Conservation (phyloP, 139 green algal genomes). For the Chlorella sorokiniana region DNA sequence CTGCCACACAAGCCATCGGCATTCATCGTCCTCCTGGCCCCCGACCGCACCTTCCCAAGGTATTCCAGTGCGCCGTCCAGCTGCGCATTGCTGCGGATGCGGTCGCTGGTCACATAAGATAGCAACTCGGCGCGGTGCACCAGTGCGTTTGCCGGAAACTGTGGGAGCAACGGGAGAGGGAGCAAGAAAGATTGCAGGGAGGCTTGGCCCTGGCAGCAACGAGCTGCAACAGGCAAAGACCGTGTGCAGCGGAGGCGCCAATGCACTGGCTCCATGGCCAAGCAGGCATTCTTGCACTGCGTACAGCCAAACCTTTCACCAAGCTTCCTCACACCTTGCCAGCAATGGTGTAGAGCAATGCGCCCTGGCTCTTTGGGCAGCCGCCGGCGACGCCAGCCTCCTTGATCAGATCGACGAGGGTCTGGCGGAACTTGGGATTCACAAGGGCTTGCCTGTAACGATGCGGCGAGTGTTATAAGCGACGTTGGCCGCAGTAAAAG, state of each 20-base stretch:
- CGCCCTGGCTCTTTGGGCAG: slow-evolving; percentile 75
- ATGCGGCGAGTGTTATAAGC: neutral
- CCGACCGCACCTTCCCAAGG: slow-evolving; percentile 60
- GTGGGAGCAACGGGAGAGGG: slow-evolving; percentile 17
- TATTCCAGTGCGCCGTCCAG: slow-evolving; percentile 85
- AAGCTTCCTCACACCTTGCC: slow-evolving; percentile 63
- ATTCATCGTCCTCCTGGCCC: neutral
- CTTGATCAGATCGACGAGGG: slow-evolving; percentile 74
- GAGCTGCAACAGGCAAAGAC: neutral
- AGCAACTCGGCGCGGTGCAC: slow-evolving; percentile 75
- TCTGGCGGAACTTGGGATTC: slow-evolving; percentile 80
- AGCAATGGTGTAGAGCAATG: slow-evolving; percentile 80
- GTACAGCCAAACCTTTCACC: neutral
- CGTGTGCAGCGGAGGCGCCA: neutral
- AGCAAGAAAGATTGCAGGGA: neutral
- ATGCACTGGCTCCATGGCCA: neutral
- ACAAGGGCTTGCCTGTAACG: slow-evolving; percentile 66
- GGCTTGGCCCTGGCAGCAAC: neutral
- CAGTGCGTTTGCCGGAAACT: slow-evolving; percentile 85
- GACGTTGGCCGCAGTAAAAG: neutral
- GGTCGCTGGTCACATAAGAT: slow-evolving; percentile 61
- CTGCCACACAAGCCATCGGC: too few relatives aligned
- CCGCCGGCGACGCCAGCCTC: slow-evolving; percentile 69
- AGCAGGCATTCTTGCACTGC: neutral
- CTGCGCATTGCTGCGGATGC: slow-evolving; percentile 66